These are phyloP conservation scores for Jatropha multifida DNA, from an alignment of 441 rosid species.

Conservation along the genomic window DNA sequence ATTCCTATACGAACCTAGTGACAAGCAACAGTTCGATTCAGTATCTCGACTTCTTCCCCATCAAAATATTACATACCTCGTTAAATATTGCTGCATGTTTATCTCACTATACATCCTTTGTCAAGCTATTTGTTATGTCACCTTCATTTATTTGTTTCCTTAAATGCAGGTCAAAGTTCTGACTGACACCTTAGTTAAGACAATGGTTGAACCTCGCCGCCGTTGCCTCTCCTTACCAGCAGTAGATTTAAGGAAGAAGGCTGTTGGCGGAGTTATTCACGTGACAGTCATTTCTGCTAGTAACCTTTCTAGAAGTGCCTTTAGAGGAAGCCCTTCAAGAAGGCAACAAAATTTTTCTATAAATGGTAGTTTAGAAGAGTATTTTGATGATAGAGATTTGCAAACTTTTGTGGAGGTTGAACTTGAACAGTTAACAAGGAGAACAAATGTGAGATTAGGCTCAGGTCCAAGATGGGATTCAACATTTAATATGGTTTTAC, in stretches of 20 bases:
- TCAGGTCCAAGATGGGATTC: conserved; percentile 76
- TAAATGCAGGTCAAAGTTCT: conserved; percentile 64
- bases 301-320: conserved; percentile 53
- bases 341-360: conserved; percentile 35
- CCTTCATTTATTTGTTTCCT: conserved; percentile 1
- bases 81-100: neutral
- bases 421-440: conserved; percentile 76
- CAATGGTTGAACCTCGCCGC: conserved; percentile 93
- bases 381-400: conserved; percentile 48
- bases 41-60: neutral
- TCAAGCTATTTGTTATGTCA: neutral
- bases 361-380: conserved; percentile 38
- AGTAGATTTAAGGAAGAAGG: conserved; percentile 75
- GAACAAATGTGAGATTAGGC: conserved; percentile 61
- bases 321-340: conserved; percentile 68
- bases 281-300: conserved; percentile 77
- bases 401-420: conserved; percentile 89
- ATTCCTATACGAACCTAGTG: neutral
- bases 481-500: conserved; percentile 87
- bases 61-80: neutral
- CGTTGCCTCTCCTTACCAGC: conserved; percentile 78
- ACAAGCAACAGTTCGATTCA: neutral
- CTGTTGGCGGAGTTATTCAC: conserved; percentile 73
- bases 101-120: neutral
- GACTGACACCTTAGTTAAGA: conserved; percentile 79